These are phyloP conservation scores for Nothopassalora personata DNA, from an alignment of 2,329 filamentous ascomycete genomes.

Conservation along the genomic window DNA sequence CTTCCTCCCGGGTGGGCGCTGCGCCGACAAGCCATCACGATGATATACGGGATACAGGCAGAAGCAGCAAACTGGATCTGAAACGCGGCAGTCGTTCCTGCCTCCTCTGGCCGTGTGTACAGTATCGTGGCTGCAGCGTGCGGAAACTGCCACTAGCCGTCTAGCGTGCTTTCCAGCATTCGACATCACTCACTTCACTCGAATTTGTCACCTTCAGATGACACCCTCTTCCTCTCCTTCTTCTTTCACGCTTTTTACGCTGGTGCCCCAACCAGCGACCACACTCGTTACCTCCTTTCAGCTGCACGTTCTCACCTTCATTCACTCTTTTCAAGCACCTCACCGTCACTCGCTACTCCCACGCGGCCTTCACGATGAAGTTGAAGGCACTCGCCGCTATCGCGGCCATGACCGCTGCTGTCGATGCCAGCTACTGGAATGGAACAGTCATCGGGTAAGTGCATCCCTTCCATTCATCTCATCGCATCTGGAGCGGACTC, in stretches of 20 bases:
- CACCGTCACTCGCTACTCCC: slow-evolving; percentile 28
- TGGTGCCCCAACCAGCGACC: neutral
- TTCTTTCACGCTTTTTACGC: neutral
- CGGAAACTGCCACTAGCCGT: neutral
- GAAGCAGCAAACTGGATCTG: neutral
- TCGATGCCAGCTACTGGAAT: slow-evolving; percentile 11
- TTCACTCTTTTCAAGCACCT: slow-evolving; percentile 10
- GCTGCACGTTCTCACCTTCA: neutral
- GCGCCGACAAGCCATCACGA: neutral
- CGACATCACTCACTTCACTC: slow-evolving; percentile 2
- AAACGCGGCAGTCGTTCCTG: neutral
- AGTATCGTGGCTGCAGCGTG: neutral
- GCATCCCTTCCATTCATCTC: neutral
- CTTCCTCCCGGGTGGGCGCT: neutral
- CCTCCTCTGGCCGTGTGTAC: neutral
- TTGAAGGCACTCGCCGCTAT: slow-evolving; percentile 13
- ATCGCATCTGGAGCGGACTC: neutral
- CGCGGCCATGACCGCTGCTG: slow-evolving; percentile 7
- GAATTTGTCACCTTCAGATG: slow-evolving; percentile 3
- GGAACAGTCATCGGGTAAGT: slow-evolving; percentile 14
- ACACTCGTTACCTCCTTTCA: slow-evolving; percentile 15
- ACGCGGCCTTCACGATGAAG: slow-evolving; percentile 11
- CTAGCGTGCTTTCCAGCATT: neutral
- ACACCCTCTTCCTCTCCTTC: slow-evolving; percentile 11
- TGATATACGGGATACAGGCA: neutral